Conservation (phyloP, 2,329 filamentous ascomycete species). For the Apiospora aurea region DNA sequence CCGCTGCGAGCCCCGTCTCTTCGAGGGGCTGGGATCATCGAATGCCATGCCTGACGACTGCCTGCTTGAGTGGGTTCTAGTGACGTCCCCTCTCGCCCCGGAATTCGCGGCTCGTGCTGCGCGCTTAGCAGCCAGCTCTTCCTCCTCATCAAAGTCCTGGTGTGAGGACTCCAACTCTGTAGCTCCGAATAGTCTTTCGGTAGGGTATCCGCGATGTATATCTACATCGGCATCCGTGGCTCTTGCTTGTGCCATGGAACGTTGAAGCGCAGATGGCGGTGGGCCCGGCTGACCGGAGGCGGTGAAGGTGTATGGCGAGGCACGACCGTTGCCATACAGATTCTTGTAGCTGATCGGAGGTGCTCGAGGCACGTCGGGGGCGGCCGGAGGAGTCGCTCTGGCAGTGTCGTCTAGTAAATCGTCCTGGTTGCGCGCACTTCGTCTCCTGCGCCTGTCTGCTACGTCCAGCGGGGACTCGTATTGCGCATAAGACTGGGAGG, state of each 20-base stretch:
- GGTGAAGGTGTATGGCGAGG: slow-evolving; percentile 40
- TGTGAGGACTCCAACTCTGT: slow-evolving; percentile 30
- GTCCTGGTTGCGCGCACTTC: slow-evolving; percentile 51
- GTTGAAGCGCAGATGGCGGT: slow-evolving; percentile 36
- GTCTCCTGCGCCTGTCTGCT: slow-evolving; percentile 51
- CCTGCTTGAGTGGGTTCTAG: slow-evolving; percentile 36
- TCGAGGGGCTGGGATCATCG: slow-evolving; percentile 35
- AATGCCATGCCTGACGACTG: slow-evolving; percentile 38
- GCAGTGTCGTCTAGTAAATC: slow-evolving; percentile 45
- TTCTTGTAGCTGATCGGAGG: slow-evolving; percentile 65
- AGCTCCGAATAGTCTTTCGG: slow-evolving; percentile 33
- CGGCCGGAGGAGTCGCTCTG: slow-evolving; percentile 53
- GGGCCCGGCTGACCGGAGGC: slow-evolving; percentile 41
- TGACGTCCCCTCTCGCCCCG: slow-evolving; percentile 30
- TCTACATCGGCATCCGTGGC: slow-evolving; percentile 36
- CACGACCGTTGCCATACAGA: slow-evolving; percentile 50
- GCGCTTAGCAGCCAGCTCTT: slow-evolving; percentile 27
- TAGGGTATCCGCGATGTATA: slow-evolving; percentile 13
- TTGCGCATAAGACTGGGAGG: slow-evolving; percentile 60
- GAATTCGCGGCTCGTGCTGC: slow-evolving; percentile 24
- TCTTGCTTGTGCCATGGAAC: slow-evolving; percentile 35
- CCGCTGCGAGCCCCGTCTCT: slow-evolving; percentile 51
- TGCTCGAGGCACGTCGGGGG: slow-evolving; percentile 66
- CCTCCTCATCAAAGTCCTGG: slow-evolving; percentile 40
- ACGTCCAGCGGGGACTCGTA: slow-evolving; percentile 52